phyloP scores from a whole-genome alignment of 805 yeast genomes.

The Nakazawaea populi region DNA sequence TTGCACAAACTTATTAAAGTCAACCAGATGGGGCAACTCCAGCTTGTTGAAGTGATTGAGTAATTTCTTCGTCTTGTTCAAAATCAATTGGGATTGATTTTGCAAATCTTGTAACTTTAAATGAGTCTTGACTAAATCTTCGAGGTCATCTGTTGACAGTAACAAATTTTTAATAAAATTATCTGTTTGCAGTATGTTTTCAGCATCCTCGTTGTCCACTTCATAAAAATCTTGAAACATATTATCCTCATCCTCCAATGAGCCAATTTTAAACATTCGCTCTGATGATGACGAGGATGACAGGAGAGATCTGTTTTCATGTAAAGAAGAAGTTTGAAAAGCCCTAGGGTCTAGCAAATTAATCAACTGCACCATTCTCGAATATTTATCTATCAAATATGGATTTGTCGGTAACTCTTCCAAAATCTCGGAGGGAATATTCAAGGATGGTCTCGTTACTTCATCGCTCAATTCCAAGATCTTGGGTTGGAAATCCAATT shows the following conservation, averaged over 20 bases:
- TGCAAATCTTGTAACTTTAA: constrained; percentile 37
- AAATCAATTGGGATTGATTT: constrained; percentile 30
- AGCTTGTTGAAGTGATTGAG: constrained; percentile 25
- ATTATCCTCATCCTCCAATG: constrained; percentile 16
- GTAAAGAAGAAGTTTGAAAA: constrained; percentile 15
- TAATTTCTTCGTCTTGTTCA: constrained; percentile 24
- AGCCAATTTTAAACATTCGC: constrained; percentile 12
- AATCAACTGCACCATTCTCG: constrained; percentile 54
- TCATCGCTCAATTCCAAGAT: constrained; percentile 49
- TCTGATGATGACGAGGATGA: constrained; percentile 14
- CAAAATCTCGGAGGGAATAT: constrained; percentile 44
- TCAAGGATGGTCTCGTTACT: constrained; percentile 50
- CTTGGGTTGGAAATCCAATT: constrained; percentile 58
- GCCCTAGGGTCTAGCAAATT: constrained; percentile 29
- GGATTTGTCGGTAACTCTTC: constrained; percentile 66
- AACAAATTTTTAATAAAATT: constrained; percentile 46
- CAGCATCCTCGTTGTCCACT: constrained; percentile 31
- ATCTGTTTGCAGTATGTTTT: constrained; percentile 54
- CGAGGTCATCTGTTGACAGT: constrained; percentile 11
- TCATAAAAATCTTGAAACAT: constrained; percentile 28
- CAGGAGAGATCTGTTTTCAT: constrained; percentile 18
- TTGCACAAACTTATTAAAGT: constrained; percentile 7
- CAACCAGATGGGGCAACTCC: constrained; percentile 28
- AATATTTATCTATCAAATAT: constrained; percentile 58
- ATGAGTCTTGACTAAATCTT: constrained; percentile 35